phyloP scores from a whole-genome alignment of 352 stramenopile genomes.

The Halophytophthora batemanensis region DNA sequence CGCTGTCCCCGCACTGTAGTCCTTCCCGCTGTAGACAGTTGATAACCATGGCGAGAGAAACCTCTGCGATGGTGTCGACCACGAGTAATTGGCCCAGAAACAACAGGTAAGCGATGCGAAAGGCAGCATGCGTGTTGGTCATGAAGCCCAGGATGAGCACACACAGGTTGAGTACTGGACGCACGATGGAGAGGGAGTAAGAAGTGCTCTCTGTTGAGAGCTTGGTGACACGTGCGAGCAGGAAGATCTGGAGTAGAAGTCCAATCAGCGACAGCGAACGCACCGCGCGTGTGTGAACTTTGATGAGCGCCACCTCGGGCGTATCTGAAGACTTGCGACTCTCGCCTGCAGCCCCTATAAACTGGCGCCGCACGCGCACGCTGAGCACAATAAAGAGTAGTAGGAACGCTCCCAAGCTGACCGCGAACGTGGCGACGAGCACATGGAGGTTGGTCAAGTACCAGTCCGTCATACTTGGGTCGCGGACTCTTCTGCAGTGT shows the following conservation, averaged over 20 bases:
- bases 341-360: slow-evolving; percentile 8
- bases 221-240: slow-evolving; percentile 22
- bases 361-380: slow-evolving; percentile 25
- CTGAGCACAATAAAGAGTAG: slow-evolving; percentile 28
- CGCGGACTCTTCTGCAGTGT: too few species aligned
- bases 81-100: slow-evolving; percentile 37
- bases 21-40: slow-evolving; percentile 38
- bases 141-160: slow-evolving; percentile 58
- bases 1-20: slow-evolving; percentile 44
- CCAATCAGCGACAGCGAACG: slow-evolving; percentile 42
- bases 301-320: slow-evolving; percentile 55
- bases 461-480: slow-evolving; percentile 42
- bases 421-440: slow-evolving; percentile 35
- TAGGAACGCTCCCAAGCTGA: slow-evolving; percentile 38
- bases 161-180: slow-evolving; percentile 42
- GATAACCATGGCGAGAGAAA: slow-evolving; percentile 54
- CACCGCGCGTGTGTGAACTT: slow-evolving; percentile 46
- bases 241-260: slow-evolving; percentile 37
- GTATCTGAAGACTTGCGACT: slow-evolving; percentile 30
- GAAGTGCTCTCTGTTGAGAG: slow-evolving; percentile 19
- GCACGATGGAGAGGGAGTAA: slow-evolving; percentile 49
- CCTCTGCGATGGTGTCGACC: slow-evolving; percentile 47
- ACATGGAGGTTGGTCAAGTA: slow-evolving; percentile 33
- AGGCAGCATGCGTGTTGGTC: slow-evolving; percentile 68
- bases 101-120: slow-evolving; percentile 36